These are phyloP conservation scores for Solanum hybrid DNA, from an alignment of 305 asterid genomes.

Conservation along the genomic window DNA sequence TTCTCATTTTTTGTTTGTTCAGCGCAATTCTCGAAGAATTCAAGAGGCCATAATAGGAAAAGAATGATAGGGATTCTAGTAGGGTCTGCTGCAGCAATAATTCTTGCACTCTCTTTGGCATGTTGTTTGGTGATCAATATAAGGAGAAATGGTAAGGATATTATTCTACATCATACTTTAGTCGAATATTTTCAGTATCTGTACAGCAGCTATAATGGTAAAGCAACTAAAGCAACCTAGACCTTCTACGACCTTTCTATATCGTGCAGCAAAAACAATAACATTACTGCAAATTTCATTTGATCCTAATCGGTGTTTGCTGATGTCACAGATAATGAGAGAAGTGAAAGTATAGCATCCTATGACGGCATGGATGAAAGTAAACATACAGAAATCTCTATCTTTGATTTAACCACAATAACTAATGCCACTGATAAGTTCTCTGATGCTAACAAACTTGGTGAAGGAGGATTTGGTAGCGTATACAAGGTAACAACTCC, in stretches of 20 bases:
- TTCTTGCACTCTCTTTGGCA: slow-evolving; percentile 7
- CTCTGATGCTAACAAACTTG: slow-evolving; percentile 24
- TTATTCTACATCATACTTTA: background rate
- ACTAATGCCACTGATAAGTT: slow-evolving; percentile 23
- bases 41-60: slow-evolving; percentile 9
- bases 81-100: slow-evolving; percentile 12
- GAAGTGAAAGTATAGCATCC: slow-evolving; percentile 1
- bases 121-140: slow-evolving; percentile 3
- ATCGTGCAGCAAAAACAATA: background rate
- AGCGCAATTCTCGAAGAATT: slow-evolving; percentile 14
- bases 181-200: background rate
- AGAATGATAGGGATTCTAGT: background rate
- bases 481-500: slow-evolving; percentile 28
- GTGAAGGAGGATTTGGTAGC: slow-evolving; percentile 36
- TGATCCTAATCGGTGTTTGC: background rate
- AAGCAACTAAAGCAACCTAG: background rate
- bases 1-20: background rate
- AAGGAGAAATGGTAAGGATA: slow-evolving; percentile 15
- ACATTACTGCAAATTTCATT: background rate
- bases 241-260: background rate
- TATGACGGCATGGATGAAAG: slow-evolving; percentile 12
- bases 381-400: slow-evolving; percentile 8
- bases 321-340: background rate
- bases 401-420: slow-evolving; percentile 22
- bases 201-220: background rate